Conservation (phyloP, 768 basidiomycete genomes). For the Termitomyces sp. region DNA sequence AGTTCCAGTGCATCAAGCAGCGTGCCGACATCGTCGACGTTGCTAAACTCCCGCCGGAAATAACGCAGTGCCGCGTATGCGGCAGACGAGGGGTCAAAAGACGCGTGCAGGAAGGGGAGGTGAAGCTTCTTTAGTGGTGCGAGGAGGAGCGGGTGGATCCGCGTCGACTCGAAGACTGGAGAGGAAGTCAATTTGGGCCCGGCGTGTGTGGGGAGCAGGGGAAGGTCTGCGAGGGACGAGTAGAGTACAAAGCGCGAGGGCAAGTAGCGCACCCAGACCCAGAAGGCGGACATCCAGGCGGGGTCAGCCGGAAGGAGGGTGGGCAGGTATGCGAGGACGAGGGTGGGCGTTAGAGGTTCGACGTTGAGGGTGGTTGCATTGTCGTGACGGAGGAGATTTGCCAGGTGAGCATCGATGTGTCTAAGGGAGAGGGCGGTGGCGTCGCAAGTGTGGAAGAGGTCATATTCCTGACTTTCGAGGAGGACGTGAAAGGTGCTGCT, state of each 20-base stretch:
- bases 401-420: constrained; percentile 18
- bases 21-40: constrained; percentile 20
- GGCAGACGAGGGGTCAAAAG: constrained; percentile 8
- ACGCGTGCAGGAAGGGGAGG: constrained; percentile 27
- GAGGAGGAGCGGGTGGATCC: constrained; percentile 16
- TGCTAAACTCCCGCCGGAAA: constrained; percentile 16
- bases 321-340: constrained; percentile 24
- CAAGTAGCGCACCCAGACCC: constrained; percentile 34
- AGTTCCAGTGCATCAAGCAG: constrained; percentile 23
- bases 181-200: constrained; percentile 20
- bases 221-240: constrained; percentile 15
- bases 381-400: constrained; percentile 14
- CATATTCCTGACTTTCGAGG: constrained; percentile 22
- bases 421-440: constrained; percentile 23
- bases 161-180: constrained; percentile 22
- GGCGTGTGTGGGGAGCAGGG: constrained; percentile 27
- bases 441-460: constrained; percentile 25
- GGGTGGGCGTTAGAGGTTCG: constrained; percentile 16
- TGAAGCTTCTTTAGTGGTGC: constrained; percentile 21
- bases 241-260: constrained; percentile 13
- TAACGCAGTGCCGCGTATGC: constrained; percentile 16
- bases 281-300: constrained; percentile 35
- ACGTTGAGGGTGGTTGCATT: constrained; percentile 28
- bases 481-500: constrained; percentile 16
- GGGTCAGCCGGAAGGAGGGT: not conserved